Percentiles rank a stretch among this genome's conserved stretches.
phyloP scores from a whole-genome alignment of 192 early-diverging fungal species.

The Obelidium mucronatum region DNA sequence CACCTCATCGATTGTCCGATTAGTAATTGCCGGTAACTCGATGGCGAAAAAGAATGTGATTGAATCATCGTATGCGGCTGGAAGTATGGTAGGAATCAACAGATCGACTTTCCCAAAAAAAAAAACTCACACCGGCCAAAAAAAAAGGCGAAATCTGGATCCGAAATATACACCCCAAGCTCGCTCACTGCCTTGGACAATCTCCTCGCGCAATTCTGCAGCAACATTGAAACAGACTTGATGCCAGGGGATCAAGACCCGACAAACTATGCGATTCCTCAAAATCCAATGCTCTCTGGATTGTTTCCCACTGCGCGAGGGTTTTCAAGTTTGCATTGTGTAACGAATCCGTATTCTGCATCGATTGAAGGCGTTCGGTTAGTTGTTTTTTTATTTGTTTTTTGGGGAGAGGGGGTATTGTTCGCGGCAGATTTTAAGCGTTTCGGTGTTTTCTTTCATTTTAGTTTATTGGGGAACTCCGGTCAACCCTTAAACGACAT shows the following conservation, averaged over 20 bases:
- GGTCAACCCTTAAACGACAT: conserved; percentile 94
- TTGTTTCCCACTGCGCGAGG: conserved; percentile 69
- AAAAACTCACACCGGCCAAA: conserved; percentile 45
- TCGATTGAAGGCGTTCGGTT: conserved; percentile 73
- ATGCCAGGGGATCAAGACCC: conserved; percentile 88
- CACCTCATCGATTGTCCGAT: conserved; percentile 67
- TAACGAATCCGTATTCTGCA: conserved; percentile 84
- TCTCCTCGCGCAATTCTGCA: conserved; percentile 69
- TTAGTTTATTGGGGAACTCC: conserved; percentile 77
- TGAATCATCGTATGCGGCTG: conserved; percentile 18
- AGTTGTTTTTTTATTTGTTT: not conserved
- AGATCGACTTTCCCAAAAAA: conserved; percentile 52
- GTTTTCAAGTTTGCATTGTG: conserved; percentile 69
- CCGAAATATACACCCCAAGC: conserved; percentile 28
- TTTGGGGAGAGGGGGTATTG: too few species aligned
- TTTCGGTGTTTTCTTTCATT: not conserved
- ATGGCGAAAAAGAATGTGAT: conserved; percentile 45
- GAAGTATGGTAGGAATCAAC: conserved; percentile 30
- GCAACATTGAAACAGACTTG: conserved; percentile 71
- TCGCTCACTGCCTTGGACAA: conserved; percentile 66
- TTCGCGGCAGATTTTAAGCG: too few species aligned
- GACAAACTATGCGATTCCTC: conserved; percentile 79
- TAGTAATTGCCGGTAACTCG: conserved; percentile 81
- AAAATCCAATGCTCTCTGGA: conserved; percentile 80
- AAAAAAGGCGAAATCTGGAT: conserved; percentile 8